Evolutionary conservation across 805 yeast genomes (phyloP).

Genomic region (Zygotorulaspora danielsina): DNA sequence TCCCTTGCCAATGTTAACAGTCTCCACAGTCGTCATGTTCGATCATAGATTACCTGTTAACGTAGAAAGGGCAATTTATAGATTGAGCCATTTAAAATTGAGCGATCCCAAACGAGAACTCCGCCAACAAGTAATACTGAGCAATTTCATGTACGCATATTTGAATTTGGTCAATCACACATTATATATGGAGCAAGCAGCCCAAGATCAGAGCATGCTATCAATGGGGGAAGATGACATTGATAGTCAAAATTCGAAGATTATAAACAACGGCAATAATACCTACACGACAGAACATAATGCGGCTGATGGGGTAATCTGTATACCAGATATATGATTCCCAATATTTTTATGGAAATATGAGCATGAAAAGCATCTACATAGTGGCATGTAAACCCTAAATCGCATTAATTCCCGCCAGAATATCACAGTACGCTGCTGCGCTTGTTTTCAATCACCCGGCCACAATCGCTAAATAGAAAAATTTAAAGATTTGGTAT

Average conservation of each 20-base stretch:
- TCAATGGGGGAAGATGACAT: conserved; percentile 6
- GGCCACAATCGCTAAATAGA: no score
- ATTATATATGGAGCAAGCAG: conserved; percentile 63
- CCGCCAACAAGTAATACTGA: conserved; percentile 84
- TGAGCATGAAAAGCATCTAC: not conserved
- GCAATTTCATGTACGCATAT: conserved; percentile 97
- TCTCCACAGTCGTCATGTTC: conserved; percentile 72
- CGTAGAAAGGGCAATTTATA: conserved; percentile 91
- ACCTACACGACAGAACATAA: conserved; percentile 15
- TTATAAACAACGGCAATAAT: conserved; percentile 5
- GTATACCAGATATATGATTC: conserved; percentile 23
- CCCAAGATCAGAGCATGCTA: conserved; percentile 30
- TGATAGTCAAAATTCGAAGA: no score
- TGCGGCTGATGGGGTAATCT: conserved; percentile 26
- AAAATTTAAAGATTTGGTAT: no score
- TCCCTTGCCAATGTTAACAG: conserved; percentile 77
- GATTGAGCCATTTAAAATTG: conserved; percentile 85
- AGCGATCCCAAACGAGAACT: conserved; percentile 92
- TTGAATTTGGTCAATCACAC: conserved; percentile 92
- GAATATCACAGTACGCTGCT: no score
- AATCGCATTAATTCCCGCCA: not conserved
- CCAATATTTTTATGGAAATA: no score
- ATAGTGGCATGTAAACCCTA: not conserved
- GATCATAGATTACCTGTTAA: conserved; percentile 88
- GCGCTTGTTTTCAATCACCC: no score